Percentiles rank a stretch among this genome's conserved stretches.
These are phyloP conservation scores for Rosa rugosa DNA, from an alignment of 306 rosid genomes.

Conservation along the genomic window DNA sequence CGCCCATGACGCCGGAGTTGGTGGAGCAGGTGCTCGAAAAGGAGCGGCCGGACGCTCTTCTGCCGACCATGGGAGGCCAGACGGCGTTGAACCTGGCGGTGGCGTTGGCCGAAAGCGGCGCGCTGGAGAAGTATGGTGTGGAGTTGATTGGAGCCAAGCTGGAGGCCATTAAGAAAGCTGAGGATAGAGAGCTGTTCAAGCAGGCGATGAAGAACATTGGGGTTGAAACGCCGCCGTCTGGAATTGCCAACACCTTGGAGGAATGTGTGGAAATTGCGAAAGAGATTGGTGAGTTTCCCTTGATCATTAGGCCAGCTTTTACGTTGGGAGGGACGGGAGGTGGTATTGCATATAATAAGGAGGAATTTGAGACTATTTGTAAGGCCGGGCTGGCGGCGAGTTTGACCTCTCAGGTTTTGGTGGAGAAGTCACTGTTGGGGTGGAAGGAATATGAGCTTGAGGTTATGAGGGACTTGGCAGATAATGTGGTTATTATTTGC, in stretches of 20 bases:
- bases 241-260: slow-evolving; percentile 54
- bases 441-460: slow-evolving; percentile 99
- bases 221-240: slow-evolving; percentile 82
- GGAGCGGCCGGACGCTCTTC: slow-evolving; percentile 87
- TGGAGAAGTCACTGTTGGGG: slow-evolving; percentile 90
- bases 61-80: slow-evolving; percentile 98
- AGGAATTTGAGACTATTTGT: slow-evolving; percentile 81
- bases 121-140: slow-evolving; percentile 60
- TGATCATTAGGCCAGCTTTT: slow-evolving; percentile 82
- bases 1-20: slow-evolving; percentile 91
- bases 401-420: slow-evolving; percentile 74
- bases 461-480: slow-evolving; percentile 97
- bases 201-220: slow-evolving; percentile 89
- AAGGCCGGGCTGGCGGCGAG: slow-evolving; percentile 90
- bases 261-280: slow-evolving; percentile 57
- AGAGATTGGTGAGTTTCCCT: slow-evolving; percentile 70
- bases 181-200: slow-evolving; percentile 86
- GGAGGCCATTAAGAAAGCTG: slow-evolving; percentile 85
- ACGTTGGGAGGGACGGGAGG: slow-evolving; percentile 95
- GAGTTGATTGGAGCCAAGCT: slow-evolving; percentile 95
- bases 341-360: slow-evolving; percentile 85
- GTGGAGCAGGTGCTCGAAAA: slow-evolving; percentile 78
- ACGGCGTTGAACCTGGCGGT: slow-evolving; percentile 89
- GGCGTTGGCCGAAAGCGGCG: slow-evolving; percentile 71
- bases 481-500: slow-evolving; percentile 90